Evolutionary conservation across 2,329 filamentous ascomycete genomes (phyloP), one percentile per base, ranked within the genome.

Genomic region (Colletotrichum lupini): DNA sequence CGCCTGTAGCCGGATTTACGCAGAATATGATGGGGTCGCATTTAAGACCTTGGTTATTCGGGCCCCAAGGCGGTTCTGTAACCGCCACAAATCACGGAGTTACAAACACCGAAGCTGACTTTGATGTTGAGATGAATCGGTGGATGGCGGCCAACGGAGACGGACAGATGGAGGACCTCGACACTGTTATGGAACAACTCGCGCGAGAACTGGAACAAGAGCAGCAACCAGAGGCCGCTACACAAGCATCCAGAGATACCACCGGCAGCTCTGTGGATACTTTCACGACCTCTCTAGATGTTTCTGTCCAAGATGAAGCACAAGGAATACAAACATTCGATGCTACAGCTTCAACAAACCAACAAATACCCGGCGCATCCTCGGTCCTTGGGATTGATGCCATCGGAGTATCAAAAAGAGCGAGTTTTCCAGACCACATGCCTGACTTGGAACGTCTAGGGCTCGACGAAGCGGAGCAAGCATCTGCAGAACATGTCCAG

Each of bases 171-270:
- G 77, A 80, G 28, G 78, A 84, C 37, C 83, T 85, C 3, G 83
- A 85, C 62, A 83, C 82, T 24, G 81, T 82, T 66, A 85, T 86
- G 82, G 83, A 85, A 46, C 80, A 83, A 67, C 81, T 86, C 75
- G 84, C 84, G 6, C 79, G 78, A 14, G 83, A 86, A 67, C 77
- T 85, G 9, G 82, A 84, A 53, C 56, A 71, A 35, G 53, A 72
- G 30, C 28, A 55, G 11, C 52, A 30, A 11, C 3, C 24, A 5
- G 26, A 24, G 6, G 37, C 22, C 28, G 35, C 32, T 7, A 26
- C n/a, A n/a, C 62, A 65, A 19, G 3, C 14, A 14, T 55, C 22
- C 19, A 55, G 14, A 9, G 30, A 16, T 32, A 22, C 19, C 14
- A 8, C 35, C 24, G 14, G 5, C 19, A 30, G 28, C 52, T 55